These are phyloP conservation scores for Anacardium occidentale DNA, from an alignment of 345 rosid species.

Conservation along the genomic window DNA sequence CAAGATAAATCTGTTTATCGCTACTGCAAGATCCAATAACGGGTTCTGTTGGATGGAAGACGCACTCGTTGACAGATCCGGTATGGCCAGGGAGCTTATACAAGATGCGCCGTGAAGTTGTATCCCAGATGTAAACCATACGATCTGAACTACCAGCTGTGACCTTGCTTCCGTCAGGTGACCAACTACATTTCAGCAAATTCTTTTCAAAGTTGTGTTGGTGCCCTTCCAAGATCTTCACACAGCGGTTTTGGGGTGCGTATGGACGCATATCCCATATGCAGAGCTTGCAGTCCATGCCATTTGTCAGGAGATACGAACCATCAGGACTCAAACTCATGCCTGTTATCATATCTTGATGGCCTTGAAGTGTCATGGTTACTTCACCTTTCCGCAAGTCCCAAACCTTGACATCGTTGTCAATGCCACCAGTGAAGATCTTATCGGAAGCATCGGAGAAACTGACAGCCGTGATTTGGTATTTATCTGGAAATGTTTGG, in stretches of 20 bases:
- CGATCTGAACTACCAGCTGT: constrained; percentile 94
- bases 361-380: constrained; percentile 89
- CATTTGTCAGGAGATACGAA: constrained; percentile 90
- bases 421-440: constrained; percentile 89
- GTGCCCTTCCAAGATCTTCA: constrained; percentile 87
- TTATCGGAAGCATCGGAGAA: constrained; percentile 96
- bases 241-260: constrained; percentile 95
- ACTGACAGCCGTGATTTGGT: constrained; percentile 91
- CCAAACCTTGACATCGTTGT: constrained; percentile 88
- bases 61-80: constrained; percentile 85
- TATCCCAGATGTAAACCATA: constrained; percentile 97
- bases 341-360: constrained; percentile 90
- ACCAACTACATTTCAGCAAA: constrained; percentile 84
- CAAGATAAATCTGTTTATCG: constrained; percentile 75
- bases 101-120: constrained; percentile 77
- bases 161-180: constrained; percentile 95
- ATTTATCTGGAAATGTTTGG: constrained; percentile 94
- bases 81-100: constrained; percentile 96
- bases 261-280: constrained; percentile 99
- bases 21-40: constrained; percentile 93
- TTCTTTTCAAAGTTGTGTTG: constrained; percentile 98
- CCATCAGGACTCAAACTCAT: constrained; percentile 98
- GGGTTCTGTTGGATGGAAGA: constrained; percentile 85
- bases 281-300: constrained; percentile 92
- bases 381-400: constrained; percentile 91